Evolutionary conservation across 768 basidiomycete genomes (phyloP), one percentile per base, ranked within the genome.

Genomic region (Leccinellum albellum): DNA sequence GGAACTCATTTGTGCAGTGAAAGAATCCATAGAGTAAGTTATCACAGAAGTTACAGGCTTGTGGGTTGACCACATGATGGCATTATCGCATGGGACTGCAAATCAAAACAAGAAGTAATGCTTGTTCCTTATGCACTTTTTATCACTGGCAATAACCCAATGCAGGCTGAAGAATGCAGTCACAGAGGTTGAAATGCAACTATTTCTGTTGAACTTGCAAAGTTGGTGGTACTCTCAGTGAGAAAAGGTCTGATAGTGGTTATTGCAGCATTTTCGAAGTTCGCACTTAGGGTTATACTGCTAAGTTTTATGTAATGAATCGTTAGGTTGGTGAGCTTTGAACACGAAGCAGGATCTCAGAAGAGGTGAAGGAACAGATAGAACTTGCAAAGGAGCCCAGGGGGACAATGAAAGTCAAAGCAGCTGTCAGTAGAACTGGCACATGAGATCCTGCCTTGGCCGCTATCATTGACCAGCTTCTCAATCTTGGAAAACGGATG

Each of bases 121-220:
- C 35, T 74, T 0, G 53, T 60, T 0, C 70, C 61, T 0, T 74
- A 69, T 29, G 31, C 42, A 0, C 56, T 72, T 0, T 59, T 73
- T 14, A 24, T 67, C 3, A 44, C 61, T 0, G 62, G 68, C 5
- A 68, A 76, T 55, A 76, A 76, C 29, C 75, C 70, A 0, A 74
- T 75, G 75, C 75, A 75, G 23, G 66, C 72, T 0, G 71, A 76
- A 35, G 64, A 67, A 12, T 74, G 68, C 46, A 71, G 68, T 20
- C 73, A 75, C 17, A 63, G 58, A n/a, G 75, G 0, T 29, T 73
- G 1, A 63, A 50, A 7, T 65, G 68, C 17, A 76, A 75, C n/a
- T 63, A 63, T 42, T 64, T 74, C 29, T 76, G 74, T 33, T 61
- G 60, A 3, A 68, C 59, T 7, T 77, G 74, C 47, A 59, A 71